These are phyloP conservation scores for Aegilops umbellulata DNA, from an alignment of 176 grass and related monocot genomes.

Conservation along the genomic window DNA sequence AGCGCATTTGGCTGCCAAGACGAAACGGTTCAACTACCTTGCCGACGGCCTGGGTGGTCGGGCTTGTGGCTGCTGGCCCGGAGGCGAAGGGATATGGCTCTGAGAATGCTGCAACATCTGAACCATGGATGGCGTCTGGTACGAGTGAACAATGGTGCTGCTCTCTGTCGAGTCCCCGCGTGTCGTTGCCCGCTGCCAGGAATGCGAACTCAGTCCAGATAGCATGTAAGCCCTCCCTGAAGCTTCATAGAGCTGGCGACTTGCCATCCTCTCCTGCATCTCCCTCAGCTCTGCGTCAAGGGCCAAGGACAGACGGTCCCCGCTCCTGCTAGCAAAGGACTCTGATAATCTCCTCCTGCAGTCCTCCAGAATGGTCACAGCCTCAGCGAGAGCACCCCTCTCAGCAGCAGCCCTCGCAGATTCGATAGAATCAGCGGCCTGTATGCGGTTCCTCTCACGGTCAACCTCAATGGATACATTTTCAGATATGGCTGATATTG, in stretches of 20 bases:
- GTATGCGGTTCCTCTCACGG: constrained; percentile 73
- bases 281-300: constrained; percentile 81
- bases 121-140: constrained; percentile 89
- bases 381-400: constrained; percentile 62
- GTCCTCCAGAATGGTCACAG: constrained; percentile 69
- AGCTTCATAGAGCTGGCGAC: constrained; percentile 57
- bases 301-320: constrained; percentile 64
- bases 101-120: constrained; percentile 79
- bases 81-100: constrained; percentile 39
- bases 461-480: constrained; percentile 70
- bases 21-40: constrained; percentile 27
- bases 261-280: constrained; percentile 95
- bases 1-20: constrained; percentile 4
- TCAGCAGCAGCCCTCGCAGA: constrained; percentile 67
- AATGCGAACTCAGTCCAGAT: constrained; percentile 90
- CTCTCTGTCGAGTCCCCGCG: constrained; percentile 78
- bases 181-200: constrained; percentile 87
- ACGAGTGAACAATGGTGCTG: constrained; percentile 59
- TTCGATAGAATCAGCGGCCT: constrained; percentile 59
- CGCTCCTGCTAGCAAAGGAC: constrained; percentile 52
- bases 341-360: constrained; percentile 43
- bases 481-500: constrained; percentile 23
- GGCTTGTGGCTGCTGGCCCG: constrained; percentile 6
- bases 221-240: constrained; percentile 86
- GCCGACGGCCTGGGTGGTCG: constrained; percentile 2